A percentile compares a stretch with the other conserved stretches of the same genome.
phyloP scores from a whole-genome alignment of 768 basidiomycete genomes.

The Pleurotus tuoliensis region DNA sequence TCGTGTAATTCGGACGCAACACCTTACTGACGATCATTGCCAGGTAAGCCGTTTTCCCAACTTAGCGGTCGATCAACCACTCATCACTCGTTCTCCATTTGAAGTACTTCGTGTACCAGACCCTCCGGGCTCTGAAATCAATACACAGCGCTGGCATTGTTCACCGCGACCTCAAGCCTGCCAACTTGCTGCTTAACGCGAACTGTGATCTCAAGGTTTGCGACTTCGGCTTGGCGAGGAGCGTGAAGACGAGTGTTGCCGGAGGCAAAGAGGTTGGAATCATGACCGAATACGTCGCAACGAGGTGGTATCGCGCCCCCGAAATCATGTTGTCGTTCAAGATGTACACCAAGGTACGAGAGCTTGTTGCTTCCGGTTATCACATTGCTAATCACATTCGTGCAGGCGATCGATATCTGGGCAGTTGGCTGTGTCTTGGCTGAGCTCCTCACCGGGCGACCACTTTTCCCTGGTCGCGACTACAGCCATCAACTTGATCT shows the following conservation, averaged over 20 bases:
- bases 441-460: slow-evolving; percentile 76
- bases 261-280: slow-evolving; percentile 61
- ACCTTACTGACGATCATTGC: slow-evolving; percentile 87
- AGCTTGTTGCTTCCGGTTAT: slow-evolving; percentile 6
- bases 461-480: slow-evolving; percentile 85
- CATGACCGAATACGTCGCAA: slow-evolving; percentile 87
- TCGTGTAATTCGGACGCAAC: slow-evolving; percentile 86
- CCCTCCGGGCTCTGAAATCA: slow-evolving; percentile 82
- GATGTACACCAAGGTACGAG: slow-evolving; percentile 68
- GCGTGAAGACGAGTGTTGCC: slow-evolving; percentile 50
- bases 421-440: slow-evolving; percentile 75
- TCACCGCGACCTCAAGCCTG: slow-evolving; percentile 79
- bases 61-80: slow-evolving; percentile 47
- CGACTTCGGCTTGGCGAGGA: slow-evolving; percentile 83
- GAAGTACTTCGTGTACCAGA: slow-evolving; percentile 81
- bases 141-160: slow-evolving; percentile 85
- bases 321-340: slow-evolving; percentile 96
- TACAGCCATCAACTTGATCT: slow-evolving; percentile 86
- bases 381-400: slow-evolving; percentile 10
- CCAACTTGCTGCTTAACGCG: slow-evolving; percentile 83
- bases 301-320: slow-evolving; percentile 89
- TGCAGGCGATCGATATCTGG: slow-evolving; percentile 69
- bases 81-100: slow-evolving; percentile 1
- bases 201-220: slow-evolving; percentile 89
- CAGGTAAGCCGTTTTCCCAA: slow-evolving; percentile 40